Conservation (phyloP, 2,329 filamentous ascomycete species). For the Stenocarpella maydis region DNA sequence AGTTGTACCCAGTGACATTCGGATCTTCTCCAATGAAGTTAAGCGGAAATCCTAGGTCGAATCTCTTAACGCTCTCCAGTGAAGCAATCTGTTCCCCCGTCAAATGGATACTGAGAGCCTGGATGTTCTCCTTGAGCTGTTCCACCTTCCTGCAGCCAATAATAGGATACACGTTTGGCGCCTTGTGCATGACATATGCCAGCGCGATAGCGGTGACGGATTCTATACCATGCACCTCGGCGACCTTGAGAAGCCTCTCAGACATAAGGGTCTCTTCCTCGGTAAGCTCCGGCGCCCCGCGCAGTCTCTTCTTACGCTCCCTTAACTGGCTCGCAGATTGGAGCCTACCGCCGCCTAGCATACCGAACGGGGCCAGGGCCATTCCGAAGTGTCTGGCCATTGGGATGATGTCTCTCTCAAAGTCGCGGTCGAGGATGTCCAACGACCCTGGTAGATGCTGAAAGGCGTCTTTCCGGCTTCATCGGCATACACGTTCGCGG, state of each 20-base stretch:
- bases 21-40: conserved; percentile 3
- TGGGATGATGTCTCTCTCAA: too few species aligned
- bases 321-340: background rate
- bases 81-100: conserved; percentile 37
- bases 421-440: too few species aligned
- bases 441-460: too few species aligned
- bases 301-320: conserved; percentile 5
- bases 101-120: conserved; percentile 34
- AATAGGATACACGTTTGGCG: conserved; percentile 8
- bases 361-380: background rate
- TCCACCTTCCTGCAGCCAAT: conserved; percentile 15
- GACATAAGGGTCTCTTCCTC: conserved; percentile 10
- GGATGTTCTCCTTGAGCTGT: conserved; percentile 20
- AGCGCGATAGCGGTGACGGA: conserved; percentile 14
- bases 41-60: conserved; percentile 3
- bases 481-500: too few species aligned
- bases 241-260: conserved; percentile 5
- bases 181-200: conserved; percentile 18
- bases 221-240: background rate
- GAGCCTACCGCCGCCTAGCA: conserved; percentile 8
- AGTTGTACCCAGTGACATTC: conserved; percentile 41
- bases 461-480: too few species aligned
- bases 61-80: conserved; percentile 29
- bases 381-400: conserved; percentile 31
- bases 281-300: background rate